Base-by-base conservation (phyloP, 495 filamentous ascomycete genomes). In the Podospora anserina region DNA sequence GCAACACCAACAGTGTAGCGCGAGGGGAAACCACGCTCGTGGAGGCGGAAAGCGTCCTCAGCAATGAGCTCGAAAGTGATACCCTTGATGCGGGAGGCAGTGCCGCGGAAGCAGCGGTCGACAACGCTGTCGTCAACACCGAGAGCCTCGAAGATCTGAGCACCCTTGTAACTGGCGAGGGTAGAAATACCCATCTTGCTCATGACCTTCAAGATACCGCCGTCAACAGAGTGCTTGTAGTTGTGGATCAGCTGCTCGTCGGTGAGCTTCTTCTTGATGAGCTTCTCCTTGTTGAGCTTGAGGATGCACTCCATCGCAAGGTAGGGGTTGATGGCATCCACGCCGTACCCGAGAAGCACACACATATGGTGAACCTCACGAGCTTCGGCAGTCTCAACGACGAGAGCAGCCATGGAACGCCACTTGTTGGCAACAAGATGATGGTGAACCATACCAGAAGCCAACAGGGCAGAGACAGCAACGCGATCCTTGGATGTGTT, bases 181-280 rank as follows among this genome's bases (percentile, higher is more conserved):
- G 95, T 99, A 13, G 95, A 99, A 73, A 99, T 99, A 81, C 95
- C 95, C 95, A 99, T 99, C 85, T 99, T 99, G 81, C 92, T 97
- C 95, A 99, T 99, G 76, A 99, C 95, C 83, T 99, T 99, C 67
- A 99, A 85, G 69, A 99, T 97, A 80, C 95, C 95, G 73, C 95
- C 95, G 74, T 98, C 96, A 74, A 92, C 96, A 60, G 95, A 99
- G 74, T 95, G 91, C 83, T 96, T 96, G 85, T 98, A 99, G 81
- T 99, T 99, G 68, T 91, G 88, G 69, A 99, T 92, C 63, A 98
- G 88, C 69, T 88, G 85, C 60, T 96, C 92, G 68, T 96, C 89
- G 26, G 87, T 84, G 23, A 98, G 82, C 74, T 94, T 89, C 84
- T 96, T 96, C 74, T 93, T 90, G 78, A 99, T 96, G 67, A 98